These are phyloP conservation scores for Xylaria hypoxylon DNA, from an alignment of 2,329 filamentous ascomycete genomes.

Conservation along the genomic window DNA sequence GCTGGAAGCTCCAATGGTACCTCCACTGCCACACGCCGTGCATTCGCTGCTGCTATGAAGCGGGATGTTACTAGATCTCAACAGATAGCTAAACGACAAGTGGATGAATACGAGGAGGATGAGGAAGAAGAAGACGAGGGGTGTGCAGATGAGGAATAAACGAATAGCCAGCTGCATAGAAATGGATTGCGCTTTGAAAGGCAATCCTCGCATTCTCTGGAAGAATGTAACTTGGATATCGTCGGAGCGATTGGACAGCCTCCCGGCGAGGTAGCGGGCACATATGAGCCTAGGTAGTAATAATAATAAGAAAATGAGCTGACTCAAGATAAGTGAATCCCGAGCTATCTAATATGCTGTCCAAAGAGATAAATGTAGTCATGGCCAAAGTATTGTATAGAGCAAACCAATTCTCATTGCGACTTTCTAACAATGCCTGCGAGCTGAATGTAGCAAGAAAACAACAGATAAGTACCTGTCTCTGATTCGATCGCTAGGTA, in stretches of 20 bases:
- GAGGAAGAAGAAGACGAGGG: constrained; percentile 25
- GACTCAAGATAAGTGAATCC: neutral
- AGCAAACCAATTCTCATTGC: neutral
- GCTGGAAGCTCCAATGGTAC: constrained; percentile 41
- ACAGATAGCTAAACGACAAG: constrained; percentile 42
- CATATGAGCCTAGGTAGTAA: constrained; percentile 4
- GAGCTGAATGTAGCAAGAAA: too few species aligned
- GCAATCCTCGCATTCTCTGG: constrained; percentile 12
- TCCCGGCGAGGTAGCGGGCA: constrained; percentile 11
- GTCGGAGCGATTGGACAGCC: neutral
- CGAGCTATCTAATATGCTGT: neutral
- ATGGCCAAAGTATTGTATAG: neutral
- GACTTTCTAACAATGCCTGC: neutral
- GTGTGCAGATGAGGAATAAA: constrained; percentile 16
- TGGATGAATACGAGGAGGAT: neutral
- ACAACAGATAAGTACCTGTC: too few species aligned
- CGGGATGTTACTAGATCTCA: constrained; percentile 31
- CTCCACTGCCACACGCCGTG: constrained; percentile 38
- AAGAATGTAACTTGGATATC: constrained; percentile 5
- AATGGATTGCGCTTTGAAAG: constrained; percentile 2
- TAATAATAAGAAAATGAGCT: neutral
- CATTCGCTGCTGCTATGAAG: constrained; percentile 38
- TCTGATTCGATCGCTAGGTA: neutral
- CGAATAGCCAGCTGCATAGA: too few species aligned
- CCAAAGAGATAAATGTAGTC: neutral